Percentiles rank a stretch among this genome's conserved stretches.
Conservation (phyloP, 371 early-diverging fungal genomes). For the Apophysomyces ossiformis region DNA sequence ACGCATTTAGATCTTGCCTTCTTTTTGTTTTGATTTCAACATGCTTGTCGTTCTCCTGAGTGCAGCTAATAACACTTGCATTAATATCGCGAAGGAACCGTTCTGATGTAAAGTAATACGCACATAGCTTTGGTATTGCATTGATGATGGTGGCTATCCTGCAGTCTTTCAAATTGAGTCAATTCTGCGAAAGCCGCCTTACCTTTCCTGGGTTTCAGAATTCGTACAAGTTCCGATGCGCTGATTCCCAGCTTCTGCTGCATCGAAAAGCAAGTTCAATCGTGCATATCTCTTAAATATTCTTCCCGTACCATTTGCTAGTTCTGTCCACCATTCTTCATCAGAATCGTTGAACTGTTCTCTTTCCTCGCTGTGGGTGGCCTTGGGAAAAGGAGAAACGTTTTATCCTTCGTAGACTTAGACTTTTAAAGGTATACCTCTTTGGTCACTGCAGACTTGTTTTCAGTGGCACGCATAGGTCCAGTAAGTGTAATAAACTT, state of each 20-base stretch:
- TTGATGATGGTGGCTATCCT: background rate
- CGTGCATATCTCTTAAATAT: too few relatives aligned
- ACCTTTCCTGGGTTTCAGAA: too few relatives aligned
- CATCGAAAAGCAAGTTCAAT: too few relatives aligned
- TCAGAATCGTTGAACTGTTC: background rate
- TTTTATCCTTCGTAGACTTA: too few relatives aligned
- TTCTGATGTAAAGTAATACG: background rate
- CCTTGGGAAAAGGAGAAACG: background rate
- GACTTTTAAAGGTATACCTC: background rate
- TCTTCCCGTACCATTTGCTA: background rate
- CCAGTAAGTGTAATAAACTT: background rate
- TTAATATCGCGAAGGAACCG: background rate
- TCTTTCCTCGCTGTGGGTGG: background rate
- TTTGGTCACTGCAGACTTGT: background rate
- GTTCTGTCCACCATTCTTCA: background rate
- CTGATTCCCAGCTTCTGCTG: background rate
- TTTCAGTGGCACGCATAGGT: background rate
- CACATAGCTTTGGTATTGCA: conserved; percentile 1
- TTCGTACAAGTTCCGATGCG: background rate
- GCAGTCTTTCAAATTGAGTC: background rate
- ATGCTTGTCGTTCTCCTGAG: background rate
- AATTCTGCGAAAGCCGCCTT: background rate
- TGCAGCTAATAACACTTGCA: background rate
- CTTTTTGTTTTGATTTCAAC: background rate
- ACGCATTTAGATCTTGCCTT: background rate